phyloP scores from a whole-genome alignment of 2,329 filamentous ascomycete genomes.

The Colletotrichum sp. region DNA sequence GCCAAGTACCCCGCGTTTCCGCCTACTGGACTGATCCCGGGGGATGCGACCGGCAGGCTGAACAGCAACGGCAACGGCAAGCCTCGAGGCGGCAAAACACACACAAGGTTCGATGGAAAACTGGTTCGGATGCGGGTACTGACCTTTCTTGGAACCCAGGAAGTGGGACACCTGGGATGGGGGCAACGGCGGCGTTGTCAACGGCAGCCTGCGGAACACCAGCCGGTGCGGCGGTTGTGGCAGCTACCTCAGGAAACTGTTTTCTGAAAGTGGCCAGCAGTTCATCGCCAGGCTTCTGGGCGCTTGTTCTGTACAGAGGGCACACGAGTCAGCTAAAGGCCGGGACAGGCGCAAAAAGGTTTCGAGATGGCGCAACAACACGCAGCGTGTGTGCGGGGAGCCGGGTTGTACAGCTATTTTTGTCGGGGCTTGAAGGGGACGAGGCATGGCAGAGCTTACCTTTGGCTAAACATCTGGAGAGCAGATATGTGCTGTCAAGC shows the following conservation, averaged over 20 bases:
- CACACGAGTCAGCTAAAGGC: slow-evolving; percentile 9
- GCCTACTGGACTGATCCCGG: not conserved
- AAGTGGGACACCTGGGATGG: slow-evolving; percentile 8
- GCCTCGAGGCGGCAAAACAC: not conserved
- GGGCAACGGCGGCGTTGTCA: slow-evolving; percentile 27
- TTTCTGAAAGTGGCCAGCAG: slow-evolving; percentile 84
- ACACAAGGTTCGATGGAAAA: not conserved
- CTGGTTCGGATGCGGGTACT: not conserved
- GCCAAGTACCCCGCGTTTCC: slow-evolving; percentile 12
- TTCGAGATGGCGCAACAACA: slow-evolving; percentile 7
- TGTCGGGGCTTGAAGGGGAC: slow-evolving; percentile 14
- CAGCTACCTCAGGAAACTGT: slow-evolving; percentile 76
- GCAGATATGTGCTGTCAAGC: slow-evolving; percentile 20
- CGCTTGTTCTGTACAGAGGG: slow-evolving; percentile 62
- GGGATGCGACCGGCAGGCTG: not conserved
- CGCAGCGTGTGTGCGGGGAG: slow-evolving; percentile 5
- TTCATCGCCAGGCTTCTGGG: slow-evolving; percentile 85
- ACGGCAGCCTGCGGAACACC: slow-evolving; percentile 37
- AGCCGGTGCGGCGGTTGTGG: slow-evolving; percentile 49
- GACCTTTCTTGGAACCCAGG: slow-evolving; percentile 17
- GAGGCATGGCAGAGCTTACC: slow-evolving; percentile 27
- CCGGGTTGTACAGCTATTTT: slow-evolving; percentile 5
- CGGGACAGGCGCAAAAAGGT: slow-evolving; percentile 2
- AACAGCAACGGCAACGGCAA: not conserved
- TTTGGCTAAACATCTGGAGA: slow-evolving; percentile 36